Base-by-base conservation (phyloP, 495 filamentous ascomycete genomes). In the Aspergillus olivimuriae region DNA sequence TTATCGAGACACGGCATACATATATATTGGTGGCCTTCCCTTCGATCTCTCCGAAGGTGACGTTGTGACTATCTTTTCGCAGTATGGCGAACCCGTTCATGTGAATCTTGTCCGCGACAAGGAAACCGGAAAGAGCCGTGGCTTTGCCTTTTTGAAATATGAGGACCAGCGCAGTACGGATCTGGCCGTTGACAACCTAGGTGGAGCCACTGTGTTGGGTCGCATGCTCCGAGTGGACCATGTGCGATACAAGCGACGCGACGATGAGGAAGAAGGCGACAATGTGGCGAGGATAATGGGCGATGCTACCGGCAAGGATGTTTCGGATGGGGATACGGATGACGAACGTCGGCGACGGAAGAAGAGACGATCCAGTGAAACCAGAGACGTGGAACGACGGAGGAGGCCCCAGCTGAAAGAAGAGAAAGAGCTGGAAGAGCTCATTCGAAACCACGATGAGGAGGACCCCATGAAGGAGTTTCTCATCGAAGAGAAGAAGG, bases 401-500 rank as follows among this genome's bases (percentile, higher is more conserved):
- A 69, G 31, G 19, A 57, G 62, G 47, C 68, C 72, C 12, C 44
- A 81, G 55, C 52, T 84, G 14, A 78, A 73, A 50, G 83, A 86
- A 52, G 91, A 96, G 64, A 69, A 65, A 34, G 91, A 96, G 58
- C 58, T 97, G 34, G 78, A 76, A 43, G 77, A 80, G 40, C 57
- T 96, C 52, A 81, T 92, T 14, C 64, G 73, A 46, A 80, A 89
- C 15, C 84, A 94, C 50, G 91, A 96, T 50, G 90, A 96, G 17
- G 92, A 96, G 53, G 91, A 98, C 66, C 91, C 92, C 2, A 96
- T 97, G 92, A 97, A 95, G 66, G 78, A 80, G 39, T 94, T 86
- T 57, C 61, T 95, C 38, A 76, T 96, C 18, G 71, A 88, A 34
- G 84, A 92, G 67, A 95, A 95, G 76, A 86, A 83, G 56, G 85